These are phyloP conservation scores for Dactylellina cionopaga DNA, from an alignment of 2,329 filamentous ascomycete species.

Conservation along the genomic window DNA sequence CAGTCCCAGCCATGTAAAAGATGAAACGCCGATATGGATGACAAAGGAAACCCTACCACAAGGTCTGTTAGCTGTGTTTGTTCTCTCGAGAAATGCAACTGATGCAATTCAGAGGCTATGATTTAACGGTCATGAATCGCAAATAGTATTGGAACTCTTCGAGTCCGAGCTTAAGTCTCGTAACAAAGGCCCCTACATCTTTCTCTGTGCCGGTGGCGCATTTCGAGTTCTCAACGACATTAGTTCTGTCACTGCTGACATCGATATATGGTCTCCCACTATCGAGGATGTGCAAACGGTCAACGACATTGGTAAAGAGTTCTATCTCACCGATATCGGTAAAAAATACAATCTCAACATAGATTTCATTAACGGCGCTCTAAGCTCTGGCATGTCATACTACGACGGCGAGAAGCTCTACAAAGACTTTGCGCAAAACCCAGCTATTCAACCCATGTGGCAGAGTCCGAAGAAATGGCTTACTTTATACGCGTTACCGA, in stretches of 20 bases:
- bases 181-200: background rate
- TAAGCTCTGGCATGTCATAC: conserved; percentile 19
- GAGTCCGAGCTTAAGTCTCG: conserved; percentile 7
- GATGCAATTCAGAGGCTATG: background rate
- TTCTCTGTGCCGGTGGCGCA: conserved; percentile 11
- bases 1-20: background rate
- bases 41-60: conserved; percentile 18
- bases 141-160: conserved; percentile 14
- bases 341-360: conserved; percentile 11
- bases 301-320: conserved; percentile 3
- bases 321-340: background rate
- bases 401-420: conserved; percentile 12
- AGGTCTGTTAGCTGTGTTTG: background rate
- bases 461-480: background rate
- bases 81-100: background rate
- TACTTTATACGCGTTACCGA: conserved; percentile 12
- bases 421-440: background rate
- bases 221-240: conserved; percentile 21
- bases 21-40: background rate
- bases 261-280: conserved; percentile 14
- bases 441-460: background rate
- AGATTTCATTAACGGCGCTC: conserved; percentile 23
- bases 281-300: background rate
- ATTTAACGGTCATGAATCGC: background rate
- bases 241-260: conserved; percentile 1